Base-by-base conservation (phyloP, 179 eudicot genomes). In the Spergularia azorica region DNA sequence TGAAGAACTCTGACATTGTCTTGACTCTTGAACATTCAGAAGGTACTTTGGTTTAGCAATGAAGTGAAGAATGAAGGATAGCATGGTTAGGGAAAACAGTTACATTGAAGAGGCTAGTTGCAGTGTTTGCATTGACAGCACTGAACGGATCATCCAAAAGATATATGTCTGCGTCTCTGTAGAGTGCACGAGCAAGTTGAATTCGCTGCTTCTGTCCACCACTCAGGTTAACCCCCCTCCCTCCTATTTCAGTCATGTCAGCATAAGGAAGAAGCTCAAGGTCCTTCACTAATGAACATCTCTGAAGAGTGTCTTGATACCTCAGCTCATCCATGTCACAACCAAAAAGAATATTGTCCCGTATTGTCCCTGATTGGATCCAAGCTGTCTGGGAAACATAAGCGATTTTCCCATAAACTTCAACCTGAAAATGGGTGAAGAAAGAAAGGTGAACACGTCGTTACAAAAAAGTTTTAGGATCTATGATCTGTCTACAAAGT, bases 51-150 rank as follows among this genome's bases (percentile, higher is more conserved):
- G 74, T 7, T 7, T 51, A 17, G 46, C 5, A 51, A 36, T 0
- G 2, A 36, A 76, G 9, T 16, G 65, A 17, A 58, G 13, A 5
- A 26, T 51, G 57, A 11, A 16, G 36, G 18, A 26, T 26, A 26
- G 32, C 2, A 26, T 26, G 32, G 32, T 26, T 26, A 26, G 32
- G 32, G 32, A 26, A 26, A 26, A 26, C 32, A 26, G 65, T 56
- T 59, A 72, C 76, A 4, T 11, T 72, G 67, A 72, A 90, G 68
- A 91, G 84, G 76, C 87, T 91, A 14, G 90, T 86, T 50, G 92
- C 92, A 41, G 97, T 91, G 54, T 88, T 94, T 16, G 94, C 97
- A 86, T 91, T 94, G 41, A 91, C 94, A 65, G 97, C 97, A 63
- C 97, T 91, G 76, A 91, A 91, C 26, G 96, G 96, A 77, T 91